A percentile compares a stretch with the other conserved stretches of the same genome.
Evolutionary conservation across 176 grass and related monocot species (phyloP).

Genomic region (Oryza meyeriana): DNA sequence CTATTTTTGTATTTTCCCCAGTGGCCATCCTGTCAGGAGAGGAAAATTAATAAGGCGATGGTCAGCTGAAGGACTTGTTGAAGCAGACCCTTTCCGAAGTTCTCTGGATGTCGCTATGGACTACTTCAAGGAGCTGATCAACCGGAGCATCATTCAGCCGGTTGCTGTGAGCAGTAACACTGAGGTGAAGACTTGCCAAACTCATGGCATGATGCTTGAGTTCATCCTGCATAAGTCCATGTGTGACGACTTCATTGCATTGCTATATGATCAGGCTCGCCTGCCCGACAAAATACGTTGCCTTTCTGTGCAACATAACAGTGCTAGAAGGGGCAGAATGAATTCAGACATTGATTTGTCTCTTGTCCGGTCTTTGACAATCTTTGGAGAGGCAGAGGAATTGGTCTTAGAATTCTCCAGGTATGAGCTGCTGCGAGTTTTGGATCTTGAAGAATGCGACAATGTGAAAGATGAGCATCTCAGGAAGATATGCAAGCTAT

Average conservation of each 20-base stretch:
- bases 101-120: neutral
- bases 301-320: no score
- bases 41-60: constrained; percentile 9
- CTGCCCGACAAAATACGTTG: no score
- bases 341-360: neutral
- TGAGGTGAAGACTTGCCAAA: neutral
- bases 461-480: no score
- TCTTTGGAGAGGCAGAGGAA: neutral
- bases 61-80: neutral
- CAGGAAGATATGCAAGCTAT: constrained; percentile 2
- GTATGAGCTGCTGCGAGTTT: neutral
- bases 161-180: neutral
- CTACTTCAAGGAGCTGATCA: neutral
- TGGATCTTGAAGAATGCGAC: neutral
- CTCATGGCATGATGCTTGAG: constrained; percentile 27
- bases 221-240: constrained; percentile 25
- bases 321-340: no score
- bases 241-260: constrained; percentile 14
- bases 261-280: neutral
- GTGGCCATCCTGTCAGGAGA: neutral
- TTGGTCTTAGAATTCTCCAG: neutral
- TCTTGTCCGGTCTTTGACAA: neutral
- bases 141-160: neutral
- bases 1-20: constrained; percentile 15
- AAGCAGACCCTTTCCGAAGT: neutral